Conservation (phyloP, 441 rosid species). For the Jatropha multifida region DNA sequence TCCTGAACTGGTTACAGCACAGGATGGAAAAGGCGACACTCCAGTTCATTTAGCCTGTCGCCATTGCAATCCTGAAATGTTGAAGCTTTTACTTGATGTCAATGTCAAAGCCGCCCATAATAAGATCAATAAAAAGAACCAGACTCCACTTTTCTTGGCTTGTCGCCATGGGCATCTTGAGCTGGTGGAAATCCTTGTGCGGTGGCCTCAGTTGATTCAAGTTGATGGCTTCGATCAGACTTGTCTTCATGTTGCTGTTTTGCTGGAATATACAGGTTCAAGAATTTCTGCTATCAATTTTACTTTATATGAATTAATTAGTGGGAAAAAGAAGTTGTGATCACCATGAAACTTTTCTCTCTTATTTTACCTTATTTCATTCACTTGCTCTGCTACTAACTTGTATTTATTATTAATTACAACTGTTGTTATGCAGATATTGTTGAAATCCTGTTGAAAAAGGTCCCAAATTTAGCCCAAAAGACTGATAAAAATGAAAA, state of each 20-base stretch:
- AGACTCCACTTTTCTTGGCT: slow-evolving; percentile 27
- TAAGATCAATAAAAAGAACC: slow-evolving; percentile 15
- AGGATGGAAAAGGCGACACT: slow-evolving; percentile 27
- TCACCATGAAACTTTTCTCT: too few relatives aligned
- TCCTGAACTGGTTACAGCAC: slow-evolving; percentile 20
- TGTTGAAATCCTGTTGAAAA: slow-evolving; percentile 1
- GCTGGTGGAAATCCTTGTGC: slow-evolving; percentile 24
- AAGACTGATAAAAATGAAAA: slow-evolving; percentile 24
- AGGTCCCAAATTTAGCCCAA: slow-evolving; percentile 20
- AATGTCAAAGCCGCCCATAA: slow-evolving; percentile 16
- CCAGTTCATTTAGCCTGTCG: slow-evolving; percentile 37
- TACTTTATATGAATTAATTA: too few relatives aligned
- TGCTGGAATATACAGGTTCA: slow-evolving; percentile 23
- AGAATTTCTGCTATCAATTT: too few relatives aligned
- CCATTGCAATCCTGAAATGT: slow-evolving; percentile 14
- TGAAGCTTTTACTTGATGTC: slow-evolving; percentile 16
- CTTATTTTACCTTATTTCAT: too few relatives aligned
- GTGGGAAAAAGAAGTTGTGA: too few relatives aligned
- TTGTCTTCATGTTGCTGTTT: slow-evolving; percentile 22
- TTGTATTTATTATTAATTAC: too few relatives aligned
- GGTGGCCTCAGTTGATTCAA: slow-evolving; percentile 19
- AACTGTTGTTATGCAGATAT: slow-evolving; percentile 17
- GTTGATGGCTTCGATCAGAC: slow-evolving; percentile 10
- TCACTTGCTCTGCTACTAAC: too few relatives aligned
- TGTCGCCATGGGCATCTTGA: slow-evolving; percentile 25